phyloP scores from a whole-genome alignment of 805 yeast species.

The Saccharomycopsis amapae region DNA sequence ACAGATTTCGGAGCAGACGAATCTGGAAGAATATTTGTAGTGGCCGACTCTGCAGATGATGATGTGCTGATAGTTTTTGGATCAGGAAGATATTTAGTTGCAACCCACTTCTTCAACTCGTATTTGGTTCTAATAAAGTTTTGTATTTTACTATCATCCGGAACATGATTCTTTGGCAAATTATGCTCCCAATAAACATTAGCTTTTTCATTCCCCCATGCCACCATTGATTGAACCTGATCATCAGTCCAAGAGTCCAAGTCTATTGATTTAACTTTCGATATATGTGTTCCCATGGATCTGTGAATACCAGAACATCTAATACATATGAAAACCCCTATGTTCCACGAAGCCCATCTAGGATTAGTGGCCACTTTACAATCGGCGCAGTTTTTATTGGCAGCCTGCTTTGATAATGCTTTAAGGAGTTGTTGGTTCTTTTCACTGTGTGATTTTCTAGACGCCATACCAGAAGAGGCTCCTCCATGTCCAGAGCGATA shows the following conservation, averaged over 20 bases:
- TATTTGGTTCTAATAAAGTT: slow-evolving; percentile 90
- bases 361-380: slow-evolving; percentile 89
- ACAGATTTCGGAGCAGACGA: not conserved
- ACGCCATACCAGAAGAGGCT: not conserved
- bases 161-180: slow-evolving; percentile 62
- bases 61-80: slow-evolving; percentile 32
- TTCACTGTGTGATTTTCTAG: slow-evolving; percentile 13
- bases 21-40: slow-evolving; percentile 15
- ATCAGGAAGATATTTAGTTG: slow-evolving; percentile 49
- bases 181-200: slow-evolving; percentile 80
- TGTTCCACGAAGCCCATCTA: slow-evolving; percentile 95
- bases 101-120: slow-evolving; percentile 82
- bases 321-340: slow-evolving; percentile 89
- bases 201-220: slow-evolving; percentile 80
- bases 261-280: slow-evolving; percentile 89
- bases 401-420: slow-evolving; percentile 67
- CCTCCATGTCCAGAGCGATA: not conserved
- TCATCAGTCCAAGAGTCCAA: slow-evolving; percentile 95
- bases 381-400: slow-evolving; percentile 80
- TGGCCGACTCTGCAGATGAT: slow-evolving; percentile 10
- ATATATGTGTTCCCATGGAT: slow-evolving; percentile 91
- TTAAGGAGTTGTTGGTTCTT: slow-evolving; percentile 54
- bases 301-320: slow-evolving; percentile 95
- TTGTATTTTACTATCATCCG: slow-evolving; percentile 78
- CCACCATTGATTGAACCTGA: slow-evolving; percentile 72